Conservation (phyloP, 202 grass and related monocot genomes). For the Dendrocalamus latiflorus region DNA sequence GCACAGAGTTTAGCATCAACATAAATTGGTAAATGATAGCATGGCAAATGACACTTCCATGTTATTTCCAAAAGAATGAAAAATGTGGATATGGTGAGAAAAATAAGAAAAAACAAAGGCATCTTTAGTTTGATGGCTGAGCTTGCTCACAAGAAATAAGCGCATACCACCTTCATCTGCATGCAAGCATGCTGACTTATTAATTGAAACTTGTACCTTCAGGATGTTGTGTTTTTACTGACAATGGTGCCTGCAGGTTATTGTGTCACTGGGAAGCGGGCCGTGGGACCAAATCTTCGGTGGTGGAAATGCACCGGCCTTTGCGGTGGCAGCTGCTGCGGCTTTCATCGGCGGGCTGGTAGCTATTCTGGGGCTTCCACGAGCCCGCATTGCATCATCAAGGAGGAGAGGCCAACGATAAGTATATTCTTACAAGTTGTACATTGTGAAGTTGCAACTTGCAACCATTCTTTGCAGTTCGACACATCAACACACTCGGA, state of each 20-base stretch:
- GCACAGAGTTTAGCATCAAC: not conserved
- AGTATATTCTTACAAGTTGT: not conserved
- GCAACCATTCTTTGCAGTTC: conserved; percentile 39
- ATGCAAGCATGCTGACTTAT: not conserved
- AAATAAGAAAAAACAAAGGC: not conserved
- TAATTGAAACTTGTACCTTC: not conserved
- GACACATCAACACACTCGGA: not conserved
- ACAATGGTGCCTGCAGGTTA: conserved; percentile 46
- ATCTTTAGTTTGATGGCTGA: not conserved
- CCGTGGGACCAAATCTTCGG: conserved; percentile 87
- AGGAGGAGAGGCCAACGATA: conserved; percentile 43
- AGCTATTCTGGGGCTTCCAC: conserved; percentile 83
- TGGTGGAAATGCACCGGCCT: conserved; percentile 74
- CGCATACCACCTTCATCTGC: not conserved
- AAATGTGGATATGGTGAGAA: not conserved
- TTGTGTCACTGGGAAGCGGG: conserved; percentile 81
- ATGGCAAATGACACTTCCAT: not conserved
- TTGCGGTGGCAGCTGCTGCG: conserved; percentile 61
- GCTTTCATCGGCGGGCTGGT: conserved; percentile 74
- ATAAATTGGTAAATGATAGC: not conserved
- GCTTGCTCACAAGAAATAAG: not conserved
- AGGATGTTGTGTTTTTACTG: not conserved
- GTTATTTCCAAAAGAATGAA: not conserved
- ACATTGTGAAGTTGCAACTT: conserved; percentile 2
- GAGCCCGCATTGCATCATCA: conserved; percentile 39